Evolutionary conservation across 2,329 filamentous ascomycete species (phyloP), one percentile per base, ranked within the genome.

Genomic region (Monosporascus ibericus): DNA sequence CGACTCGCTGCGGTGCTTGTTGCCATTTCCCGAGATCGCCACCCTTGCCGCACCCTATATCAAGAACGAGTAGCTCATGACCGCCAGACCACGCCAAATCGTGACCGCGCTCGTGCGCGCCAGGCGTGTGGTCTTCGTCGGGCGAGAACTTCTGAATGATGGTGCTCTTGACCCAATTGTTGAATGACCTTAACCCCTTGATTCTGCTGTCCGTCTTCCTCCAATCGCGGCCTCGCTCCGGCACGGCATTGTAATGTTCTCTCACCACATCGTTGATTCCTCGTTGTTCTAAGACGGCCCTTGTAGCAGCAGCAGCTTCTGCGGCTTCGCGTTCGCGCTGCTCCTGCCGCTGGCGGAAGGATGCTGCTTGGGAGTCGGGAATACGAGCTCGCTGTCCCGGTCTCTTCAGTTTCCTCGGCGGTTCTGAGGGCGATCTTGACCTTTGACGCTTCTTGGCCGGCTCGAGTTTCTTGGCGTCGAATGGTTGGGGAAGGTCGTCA

Each of bases 101-200:
- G 44, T 73, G 70, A 18, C 78, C 79, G 49, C 72, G 67, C 63
- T 82, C 78, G 56, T 78, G 75, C 44, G 79, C 82, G 39, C 80
- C 80, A 2, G 85, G 81, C 0, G 80, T 75, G 59, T 86, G 85
- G 55, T 89, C 85, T 68, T 92, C 88, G 58, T 86, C 85, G 0
- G 88, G 88, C 5, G 90, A 90, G 72, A 96, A 97, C 68, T 96
- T 96, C 68, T 97, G 92, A 60, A 99, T 97, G 61, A 97, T 83
- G 48, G 89, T 92, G 66, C 90, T 96, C 77, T 99, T 99, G 72
- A 99, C 82, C 94, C 94, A 99, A 71, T 99, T 99, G 75, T 99
- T 99, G 77, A 96, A 94, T 60, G 88, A 90, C 50, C 94, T 84
- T 50, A 99, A 75, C 1, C 94, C 94, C 73, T 95, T 96, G 75